These are phyloP conservation scores for Paramecium biaurelia DNA, from an alignment of 73 alveolate species.

Conservation along the genomic window DNA sequence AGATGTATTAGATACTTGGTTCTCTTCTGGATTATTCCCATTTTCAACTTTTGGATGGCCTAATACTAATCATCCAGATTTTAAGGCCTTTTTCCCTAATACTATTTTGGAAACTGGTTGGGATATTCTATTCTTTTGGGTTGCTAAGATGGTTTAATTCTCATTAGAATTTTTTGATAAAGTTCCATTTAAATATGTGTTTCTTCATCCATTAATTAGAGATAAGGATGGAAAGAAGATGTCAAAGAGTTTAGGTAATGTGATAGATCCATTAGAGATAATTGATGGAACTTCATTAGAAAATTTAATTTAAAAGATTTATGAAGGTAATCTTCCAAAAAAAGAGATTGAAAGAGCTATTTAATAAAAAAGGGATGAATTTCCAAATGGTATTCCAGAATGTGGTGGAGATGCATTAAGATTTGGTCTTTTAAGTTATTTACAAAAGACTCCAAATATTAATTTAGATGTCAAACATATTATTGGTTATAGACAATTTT, in stretches of 20 bases:
- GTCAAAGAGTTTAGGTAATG: slow-evolving; percentile 98
- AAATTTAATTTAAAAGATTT: slow-evolving; percentile 78
- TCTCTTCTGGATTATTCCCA: slow-evolving; percentile 98
- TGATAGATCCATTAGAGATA: slow-evolving; percentile 98
- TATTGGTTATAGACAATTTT: slow-evolving; percentile 93
- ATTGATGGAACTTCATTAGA: slow-evolving; percentile 91
- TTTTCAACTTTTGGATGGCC: slow-evolving; percentile 99
- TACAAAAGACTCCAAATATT: slow-evolving; percentile 85
- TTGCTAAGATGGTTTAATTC: slow-evolving; percentile 98
- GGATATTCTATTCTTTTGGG: slow-evolving; percentile 99
- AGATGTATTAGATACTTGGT: slow-evolving; percentile 99
- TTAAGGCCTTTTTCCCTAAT: slow-evolving; percentile 96
- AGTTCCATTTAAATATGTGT: slow-evolving; percentile 96
- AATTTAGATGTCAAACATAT: slow-evolving; percentile 87
- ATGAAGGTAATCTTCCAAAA: slow-evolving; percentile 90
- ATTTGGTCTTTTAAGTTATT: slow-evolving; percentile 94
- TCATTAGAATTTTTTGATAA: slow-evolving; percentile 89
- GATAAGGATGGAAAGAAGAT: slow-evolving; percentile 94
- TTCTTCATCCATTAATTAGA: slow-evolving; percentile 94
- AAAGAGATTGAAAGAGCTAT: slow-evolving; percentile 76
- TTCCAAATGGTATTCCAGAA: slow-evolving; percentile 68
- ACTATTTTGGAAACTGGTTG: slow-evolving; percentile 96
- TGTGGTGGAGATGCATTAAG: slow-evolving; percentile 99
- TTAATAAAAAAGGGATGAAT: background rate
- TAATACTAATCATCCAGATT: slow-evolving; percentile 84